Evolutionary conservation across 805 yeast species (phyloP), one percentile per base, ranked within the genome.

Genomic region (Saccharomycopsis selenospora): DNA sequence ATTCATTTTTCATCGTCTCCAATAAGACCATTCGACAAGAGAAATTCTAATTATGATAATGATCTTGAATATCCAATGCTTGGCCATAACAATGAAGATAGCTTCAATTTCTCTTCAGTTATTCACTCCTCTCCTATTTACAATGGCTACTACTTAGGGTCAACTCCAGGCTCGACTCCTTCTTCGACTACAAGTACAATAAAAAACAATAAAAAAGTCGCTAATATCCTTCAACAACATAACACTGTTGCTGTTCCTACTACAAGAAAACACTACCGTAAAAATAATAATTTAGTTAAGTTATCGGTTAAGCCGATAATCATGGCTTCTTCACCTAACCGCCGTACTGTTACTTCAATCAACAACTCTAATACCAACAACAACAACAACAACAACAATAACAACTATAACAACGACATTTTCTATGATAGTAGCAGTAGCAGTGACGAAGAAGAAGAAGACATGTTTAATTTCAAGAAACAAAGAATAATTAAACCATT

Each of bases 61-160:
- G n/a, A n/a, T n/a, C n/a, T n/a, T n/a, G n/a, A n/a, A n/a, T n/a
- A n/a, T n/a, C n/a, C n/a, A n/a, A n/a, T n/a, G n/a, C n/a, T n/a
- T n/a, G n/a, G n/a, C n/a, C n/a, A 20, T 33, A 20, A 33, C 17
- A 33, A 14, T 10, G 38, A 33, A 6, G 38, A 33, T 5, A 20
- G 17, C 10, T 50, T 50, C 24, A 43, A 50, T 40, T 50, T 50
- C 25, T 43, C 47, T 3, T 26, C 47, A 11, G 40, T 50, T 18
- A 50, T 50, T 22, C 53, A 46, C 14, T 46, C 50, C 3, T 46
- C 50, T 3, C 53, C 53, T 5, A 25, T 50, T n/a, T 50, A 24
- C 33, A 43, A 50, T 20, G 53, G 53, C 20, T 50, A 50, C 36
- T 50, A 50, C 40, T 13, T 45, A 13, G 23, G 29, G 17, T 33